Conservation (phyloP, 177 flowering plant species). For the Vitis hybrid region DNA sequence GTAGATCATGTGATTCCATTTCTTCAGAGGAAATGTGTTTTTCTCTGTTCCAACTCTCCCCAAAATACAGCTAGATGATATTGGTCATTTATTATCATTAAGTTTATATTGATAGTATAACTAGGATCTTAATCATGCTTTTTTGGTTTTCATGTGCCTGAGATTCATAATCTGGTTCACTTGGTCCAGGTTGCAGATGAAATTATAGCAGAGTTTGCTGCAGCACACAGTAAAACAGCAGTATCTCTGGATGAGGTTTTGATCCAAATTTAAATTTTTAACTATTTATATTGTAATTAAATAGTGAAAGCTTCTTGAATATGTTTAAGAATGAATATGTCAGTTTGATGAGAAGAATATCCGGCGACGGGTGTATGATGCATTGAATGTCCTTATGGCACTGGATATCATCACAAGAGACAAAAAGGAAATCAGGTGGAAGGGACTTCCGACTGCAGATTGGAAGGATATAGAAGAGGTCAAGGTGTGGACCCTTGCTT, state of each 20-base stretch:
- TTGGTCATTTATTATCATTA: neutral
- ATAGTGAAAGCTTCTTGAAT: slow-evolving; percentile 4
- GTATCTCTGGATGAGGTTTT: slow-evolving; percentile 38
- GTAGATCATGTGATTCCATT: neutral
- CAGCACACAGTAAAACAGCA: slow-evolving; percentile 17
- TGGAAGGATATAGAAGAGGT: slow-evolving; percentile 49
- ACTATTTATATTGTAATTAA: neutral
- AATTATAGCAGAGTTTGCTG: slow-evolving; percentile 53
- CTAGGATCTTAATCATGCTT: neutral
- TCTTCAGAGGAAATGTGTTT: neutral
- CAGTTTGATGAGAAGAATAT: slow-evolving; percentile 68
- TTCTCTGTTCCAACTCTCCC: no score
- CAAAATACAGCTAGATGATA: neutral
- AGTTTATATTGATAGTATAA: neutral
- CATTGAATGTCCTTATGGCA: slow-evolving; percentile 69
- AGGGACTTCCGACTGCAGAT: slow-evolving; percentile 53
- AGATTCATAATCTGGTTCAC: neutral
- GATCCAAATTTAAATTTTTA: neutral
- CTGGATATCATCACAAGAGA: slow-evolving; percentile 60
- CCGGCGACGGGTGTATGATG: slow-evolving; percentile 70
- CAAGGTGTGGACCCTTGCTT: slow-evolving; percentile 29
- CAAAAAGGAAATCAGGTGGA: slow-evolving; percentile 73
- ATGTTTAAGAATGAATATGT: neutral
- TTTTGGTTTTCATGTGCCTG: neutral
- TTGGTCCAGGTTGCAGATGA: slow-evolving; percentile 62